These are phyloP conservation scores for Euryodendron excelsum DNA, from an alignment of 148 eudicot genomes.

Conservation along the genomic window DNA sequence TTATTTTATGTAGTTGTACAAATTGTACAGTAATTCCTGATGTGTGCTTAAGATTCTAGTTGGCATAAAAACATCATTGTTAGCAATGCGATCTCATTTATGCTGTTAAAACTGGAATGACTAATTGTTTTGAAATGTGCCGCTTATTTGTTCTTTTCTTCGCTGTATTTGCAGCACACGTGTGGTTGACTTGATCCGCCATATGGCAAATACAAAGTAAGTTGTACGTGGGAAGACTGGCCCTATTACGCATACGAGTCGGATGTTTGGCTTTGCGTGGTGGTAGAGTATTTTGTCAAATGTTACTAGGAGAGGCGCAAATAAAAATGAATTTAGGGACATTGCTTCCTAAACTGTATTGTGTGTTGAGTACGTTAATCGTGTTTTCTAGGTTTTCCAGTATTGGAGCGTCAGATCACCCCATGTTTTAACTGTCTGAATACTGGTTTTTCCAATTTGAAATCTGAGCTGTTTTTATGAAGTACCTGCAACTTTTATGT, in stretches of 20 bases:
- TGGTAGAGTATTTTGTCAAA: slow-evolving; percentile 9
- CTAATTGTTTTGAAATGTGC: too few relatives aligned
- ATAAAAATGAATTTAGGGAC: neutral
- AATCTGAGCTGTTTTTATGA: neutral
- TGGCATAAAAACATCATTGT: neutral
- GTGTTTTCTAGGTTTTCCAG: neutral
- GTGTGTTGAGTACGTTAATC: neutral
- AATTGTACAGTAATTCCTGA: neutral
- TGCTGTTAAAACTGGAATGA: neutral
- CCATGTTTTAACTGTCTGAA: neutral
- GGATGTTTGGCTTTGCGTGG: neutral
- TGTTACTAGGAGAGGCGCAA: neutral
- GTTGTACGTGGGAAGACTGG: neutral
- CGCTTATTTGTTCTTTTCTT: neutral
- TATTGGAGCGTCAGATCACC: neutral
- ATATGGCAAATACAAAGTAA: slow-evolving; percentile 53
- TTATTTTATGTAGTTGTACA: too few relatives aligned
- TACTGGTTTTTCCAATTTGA: neutral
- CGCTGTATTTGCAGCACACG: slow-evolving; percentile 53
- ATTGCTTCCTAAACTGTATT: neutral
- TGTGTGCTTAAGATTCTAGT: too few relatives aligned
- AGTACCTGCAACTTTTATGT: neutral
- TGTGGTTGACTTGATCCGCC: slow-evolving; percentile 72
- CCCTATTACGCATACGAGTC: too few relatives aligned
- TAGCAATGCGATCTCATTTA: neutral